These are phyloP conservation scores for Seiridium unicorne DNA, from an alignment of 2,329 filamentous ascomycete genomes.

Conservation along the genomic window DNA sequence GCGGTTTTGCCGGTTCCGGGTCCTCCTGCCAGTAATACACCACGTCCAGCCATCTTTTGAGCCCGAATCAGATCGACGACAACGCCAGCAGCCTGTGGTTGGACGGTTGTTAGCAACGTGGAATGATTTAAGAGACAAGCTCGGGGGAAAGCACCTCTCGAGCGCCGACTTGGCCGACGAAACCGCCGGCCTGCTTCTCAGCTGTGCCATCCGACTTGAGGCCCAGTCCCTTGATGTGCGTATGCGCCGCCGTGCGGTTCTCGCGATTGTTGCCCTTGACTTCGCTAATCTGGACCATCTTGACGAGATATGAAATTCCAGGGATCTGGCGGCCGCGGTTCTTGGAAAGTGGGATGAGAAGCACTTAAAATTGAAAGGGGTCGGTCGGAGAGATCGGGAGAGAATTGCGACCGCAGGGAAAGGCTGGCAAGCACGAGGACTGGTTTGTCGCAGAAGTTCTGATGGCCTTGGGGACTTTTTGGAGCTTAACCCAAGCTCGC, in stretches of 20 bases:
- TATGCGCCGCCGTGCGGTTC: slow-evolving; percentile 93
- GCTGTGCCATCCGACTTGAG: slow-evolving; percentile 82
- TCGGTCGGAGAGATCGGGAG: neutral
- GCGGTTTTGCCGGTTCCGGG: slow-evolving; percentile 98
- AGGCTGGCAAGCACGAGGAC: neutral
- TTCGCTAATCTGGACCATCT: slow-evolving; percentile 88
- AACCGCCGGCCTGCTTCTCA: slow-evolving; percentile 76
- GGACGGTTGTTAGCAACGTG: neutral
- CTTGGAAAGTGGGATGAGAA: neutral
- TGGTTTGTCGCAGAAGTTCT: slow-evolving; percentile 6
- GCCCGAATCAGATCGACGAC: slow-evolving; percentile 93
- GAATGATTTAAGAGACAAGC: neutral
- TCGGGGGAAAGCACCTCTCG: slow-evolving; percentile 67
- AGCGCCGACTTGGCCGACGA: slow-evolving; percentile 84
- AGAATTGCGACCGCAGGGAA: slow-evolving; percentile 1
- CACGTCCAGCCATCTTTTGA: slow-evolving; percentile 96
- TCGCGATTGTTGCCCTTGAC: slow-evolving; percentile 93
- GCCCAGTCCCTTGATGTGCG: slow-evolving; percentile 94
- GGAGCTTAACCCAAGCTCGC: neutral
- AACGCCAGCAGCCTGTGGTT: slow-evolving; percentile 79
- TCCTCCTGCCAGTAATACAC: slow-evolving; percentile 88
- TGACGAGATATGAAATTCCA: slow-evolving; percentile 21
- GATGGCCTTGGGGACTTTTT: neutral
- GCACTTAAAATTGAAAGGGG: neutral
- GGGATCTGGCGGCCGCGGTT: neutral